These are phyloP conservation scores for Botrytis elliptica DNA, from an alignment of 2,329 filamentous ascomycete genomes.

Conservation along the genomic window DNA sequence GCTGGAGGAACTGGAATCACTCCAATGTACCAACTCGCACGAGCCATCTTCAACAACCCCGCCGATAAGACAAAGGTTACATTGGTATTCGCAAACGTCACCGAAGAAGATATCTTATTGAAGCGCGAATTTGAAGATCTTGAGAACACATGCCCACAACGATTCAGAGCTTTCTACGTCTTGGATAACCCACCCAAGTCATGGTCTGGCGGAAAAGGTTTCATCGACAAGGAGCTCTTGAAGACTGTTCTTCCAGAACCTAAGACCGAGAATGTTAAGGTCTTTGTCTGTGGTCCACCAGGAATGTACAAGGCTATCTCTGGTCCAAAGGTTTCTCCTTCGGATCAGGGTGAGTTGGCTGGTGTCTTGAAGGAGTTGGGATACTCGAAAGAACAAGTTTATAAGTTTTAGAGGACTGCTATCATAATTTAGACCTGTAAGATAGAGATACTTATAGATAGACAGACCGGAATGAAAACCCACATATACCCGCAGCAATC, in stretches of 20 bases:
- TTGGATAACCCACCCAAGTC: slow-evolving; percentile 79
- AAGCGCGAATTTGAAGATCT: slow-evolving; percentile 81
- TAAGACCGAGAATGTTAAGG: slow-evolving; percentile 87
- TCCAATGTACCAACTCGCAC: slow-evolving; percentile 93
- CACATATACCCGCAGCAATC: background rate
- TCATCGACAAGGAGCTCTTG: slow-evolving; percentile 84
- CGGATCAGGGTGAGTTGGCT: slow-evolving; percentile 86
- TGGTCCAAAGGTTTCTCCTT: slow-evolving; percentile 85
- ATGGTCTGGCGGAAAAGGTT: slow-evolving; percentile 76
- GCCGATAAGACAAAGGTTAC: slow-evolving; percentile 97
- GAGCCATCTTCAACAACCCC: slow-evolving; percentile 92
- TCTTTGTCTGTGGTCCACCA: slow-evolving; percentile 94
- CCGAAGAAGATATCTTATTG: slow-evolving; percentile 86
- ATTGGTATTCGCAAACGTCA: slow-evolving; percentile 87
- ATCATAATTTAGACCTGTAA: slow-evolving; percentile 6
- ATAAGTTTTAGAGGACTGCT: slow-evolving; percentile 72
- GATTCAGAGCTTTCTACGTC: slow-evolving; percentile 93
- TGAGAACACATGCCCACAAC: slow-evolving; percentile 92
- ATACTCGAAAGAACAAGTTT: slow-evolving; percentile 85
- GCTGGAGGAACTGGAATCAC: slow-evolving; percentile 97
- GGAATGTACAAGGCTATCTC: slow-evolving; percentile 91
- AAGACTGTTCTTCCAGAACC: slow-evolving; percentile 95
- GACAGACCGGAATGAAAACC: background rate
- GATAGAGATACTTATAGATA: slow-evolving; percentile 17
- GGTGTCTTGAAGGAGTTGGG: slow-evolving; percentile 80